Conservation (phyloP, 1,284 basidiomycete genomes). For the Chalciporus piperatoides region DNA sequence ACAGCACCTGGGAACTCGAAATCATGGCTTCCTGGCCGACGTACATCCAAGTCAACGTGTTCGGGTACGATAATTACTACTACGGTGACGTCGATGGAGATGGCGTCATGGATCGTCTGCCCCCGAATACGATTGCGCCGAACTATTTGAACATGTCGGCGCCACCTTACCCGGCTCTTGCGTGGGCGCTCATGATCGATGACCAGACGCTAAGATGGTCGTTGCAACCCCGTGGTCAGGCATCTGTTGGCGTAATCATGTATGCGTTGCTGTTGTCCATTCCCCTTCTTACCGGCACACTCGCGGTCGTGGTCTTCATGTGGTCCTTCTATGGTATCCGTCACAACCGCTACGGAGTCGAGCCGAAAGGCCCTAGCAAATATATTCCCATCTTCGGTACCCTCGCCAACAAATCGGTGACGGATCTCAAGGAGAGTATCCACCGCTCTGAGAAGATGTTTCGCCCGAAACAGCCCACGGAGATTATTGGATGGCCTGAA, state of each 20-base stretch:
- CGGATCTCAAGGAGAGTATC: constrained; percentile 54
- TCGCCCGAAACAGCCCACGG: constrained; percentile 50
- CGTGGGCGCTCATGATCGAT: constrained; percentile 80
- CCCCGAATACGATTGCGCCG: constrained; percentile 79
- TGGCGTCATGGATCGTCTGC: constrained; percentile 83
- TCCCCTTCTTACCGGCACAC: constrained; percentile 77
- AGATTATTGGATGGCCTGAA: constrained; percentile 91
- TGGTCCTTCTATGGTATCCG: constrained; percentile 95
- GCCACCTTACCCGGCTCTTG: constrained; percentile 73
- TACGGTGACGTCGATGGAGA: constrained; percentile 88
- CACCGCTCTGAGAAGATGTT: constrained; percentile 65
- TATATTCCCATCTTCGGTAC: constrained; percentile 76
- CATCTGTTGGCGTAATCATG: constrained; percentile 76
- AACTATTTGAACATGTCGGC: constrained; percentile 90
- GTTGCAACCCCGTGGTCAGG: constrained; percentile 76
- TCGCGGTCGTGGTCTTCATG: constrained; percentile 85
- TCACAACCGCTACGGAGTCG: constrained; percentile 87
- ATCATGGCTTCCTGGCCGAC: constrained; percentile 88
- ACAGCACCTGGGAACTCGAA: constrained; percentile 74
- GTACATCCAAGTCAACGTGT: constrained; percentile 84
- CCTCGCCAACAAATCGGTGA: constrained; percentile 60
- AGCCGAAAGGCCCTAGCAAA: constrained; percentile 60
- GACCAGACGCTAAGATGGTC: constrained; percentile 76
- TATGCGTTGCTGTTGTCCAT: constrained; percentile 79
- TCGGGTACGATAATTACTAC: constrained; percentile 84